Evolutionary conservation across 2,329 filamentous ascomycete species (phyloP).

Genomic region (Monosporascus sp.): DNA sequence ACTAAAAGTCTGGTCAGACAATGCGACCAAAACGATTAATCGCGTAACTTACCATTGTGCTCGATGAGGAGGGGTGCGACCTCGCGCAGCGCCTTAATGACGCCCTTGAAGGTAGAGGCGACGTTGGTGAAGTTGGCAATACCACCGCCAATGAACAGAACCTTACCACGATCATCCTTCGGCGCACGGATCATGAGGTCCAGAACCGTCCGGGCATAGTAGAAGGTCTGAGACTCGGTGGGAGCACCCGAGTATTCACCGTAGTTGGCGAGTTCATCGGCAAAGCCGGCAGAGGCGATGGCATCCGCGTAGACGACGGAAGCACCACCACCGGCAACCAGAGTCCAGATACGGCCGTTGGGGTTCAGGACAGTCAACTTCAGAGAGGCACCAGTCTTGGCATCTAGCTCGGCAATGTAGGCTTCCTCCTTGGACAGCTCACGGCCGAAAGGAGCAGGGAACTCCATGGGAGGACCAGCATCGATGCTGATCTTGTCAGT

Average conservation of each 20-base stretch:
- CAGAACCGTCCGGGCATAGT: conserved; percentile 95
- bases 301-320: conserved; percentile 98
- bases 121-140: conserved; percentile 99
- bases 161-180: conserved; percentile 81
- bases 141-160: conserved; percentile 98
- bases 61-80: conserved; percentile 79
- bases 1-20: conserved; percentile 36
- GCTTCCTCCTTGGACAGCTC: conserved; percentile 98
- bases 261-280: conserved; percentile 96
- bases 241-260: conserved; percentile 99
- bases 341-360: conserved; percentile 90
- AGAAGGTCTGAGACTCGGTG: conserved; percentile 97
- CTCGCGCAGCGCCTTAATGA: conserved; percentile 92
- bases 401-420: conserved; percentile 97
- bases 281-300: conserved; percentile 93
- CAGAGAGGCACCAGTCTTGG: conserved; percentile 97
- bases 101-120: conserved; percentile 98
- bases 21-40: neutral
- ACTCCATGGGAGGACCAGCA: conserved; percentile 96
- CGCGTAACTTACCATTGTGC: conserved; percentile 59
- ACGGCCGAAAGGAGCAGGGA: conserved; percentile 97
- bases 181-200: conserved; percentile 96
- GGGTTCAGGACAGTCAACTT: conserved; percentile 96
- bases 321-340: conserved; percentile 98
- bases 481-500: conserved; percentile 84